Evolutionary conservation across 768 basidiomycete genomes (phyloP).

Genomic region (Tephrocybe sp.): DNA sequence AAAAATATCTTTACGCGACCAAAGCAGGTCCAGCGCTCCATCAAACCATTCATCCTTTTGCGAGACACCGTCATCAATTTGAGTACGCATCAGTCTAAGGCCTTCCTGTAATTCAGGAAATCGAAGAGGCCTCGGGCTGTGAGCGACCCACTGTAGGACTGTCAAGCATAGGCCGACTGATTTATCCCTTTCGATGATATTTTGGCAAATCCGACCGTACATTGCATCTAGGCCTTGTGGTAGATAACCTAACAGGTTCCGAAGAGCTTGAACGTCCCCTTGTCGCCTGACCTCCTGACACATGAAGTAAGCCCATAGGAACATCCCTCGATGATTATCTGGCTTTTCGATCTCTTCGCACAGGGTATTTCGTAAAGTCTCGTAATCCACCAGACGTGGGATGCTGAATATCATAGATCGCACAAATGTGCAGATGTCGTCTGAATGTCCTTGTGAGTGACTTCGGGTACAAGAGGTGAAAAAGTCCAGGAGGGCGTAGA

Average conservation of each 20-base stretch:
- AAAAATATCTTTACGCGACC: conserved; percentile 7
- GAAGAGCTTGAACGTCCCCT: not conserved
- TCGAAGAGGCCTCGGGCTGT: conserved; percentile 2
- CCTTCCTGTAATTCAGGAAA: conserved; percentile 3
- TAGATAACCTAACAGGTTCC: not conserved
- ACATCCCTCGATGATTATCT: conserved; percentile 7
- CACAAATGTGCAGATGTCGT: conserved; percentile 1
- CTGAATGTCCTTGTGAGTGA: conserved; percentile 1
- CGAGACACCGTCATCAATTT: not conserved
- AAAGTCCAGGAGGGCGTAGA: not conserved
- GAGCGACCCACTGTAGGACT: conserved; percentile 5
- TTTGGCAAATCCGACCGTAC: conserved; percentile 2
- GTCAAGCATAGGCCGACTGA: not conserved
- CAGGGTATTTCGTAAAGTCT: not conserved
- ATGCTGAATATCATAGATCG: not conserved
- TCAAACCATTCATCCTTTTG: not conserved
- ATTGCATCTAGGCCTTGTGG: not conserved
- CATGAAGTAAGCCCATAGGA: conserved; percentile 6
- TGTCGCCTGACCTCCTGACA: not conserved
- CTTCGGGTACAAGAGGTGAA: not conserved
- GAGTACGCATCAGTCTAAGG: not conserved
- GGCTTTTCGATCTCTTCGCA: not conserved
- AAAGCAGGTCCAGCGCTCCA: not conserved
- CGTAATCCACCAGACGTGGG: not conserved
- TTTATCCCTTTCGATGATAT: not conserved